Evolutionary conservation across 768 basidiomycete genomes (phyloP).

Genomic region (Exidia glandulosa): DNA sequence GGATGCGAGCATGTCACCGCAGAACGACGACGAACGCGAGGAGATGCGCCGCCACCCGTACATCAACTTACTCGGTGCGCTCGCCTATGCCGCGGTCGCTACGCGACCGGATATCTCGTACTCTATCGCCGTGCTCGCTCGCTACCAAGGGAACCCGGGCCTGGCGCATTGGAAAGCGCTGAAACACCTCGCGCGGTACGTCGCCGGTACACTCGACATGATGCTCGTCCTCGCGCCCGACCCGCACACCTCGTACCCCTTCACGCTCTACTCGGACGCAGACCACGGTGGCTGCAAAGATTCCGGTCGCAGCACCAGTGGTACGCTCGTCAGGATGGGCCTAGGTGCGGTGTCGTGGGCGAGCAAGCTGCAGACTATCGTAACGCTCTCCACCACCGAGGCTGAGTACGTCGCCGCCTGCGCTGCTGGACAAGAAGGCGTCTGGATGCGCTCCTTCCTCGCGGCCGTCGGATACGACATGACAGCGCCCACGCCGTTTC

Average conservation of each 20-base stretch:
- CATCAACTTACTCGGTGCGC: background rate
- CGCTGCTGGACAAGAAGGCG: background rate
- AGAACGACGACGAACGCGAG: constrained; percentile 11
- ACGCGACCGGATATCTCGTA: background rate
- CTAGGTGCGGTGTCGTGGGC: constrained; percentile 13
- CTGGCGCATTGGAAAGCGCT: background rate
- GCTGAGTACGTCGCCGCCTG: background rate
- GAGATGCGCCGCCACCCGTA: background rate
- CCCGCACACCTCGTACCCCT: background rate
- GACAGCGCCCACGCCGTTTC: background rate
- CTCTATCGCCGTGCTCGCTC: background rate
- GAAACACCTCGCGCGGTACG: background rate
- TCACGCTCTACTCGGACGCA: constrained; percentile 17
- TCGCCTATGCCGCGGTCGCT: background rate
- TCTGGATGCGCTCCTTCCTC: background rate
- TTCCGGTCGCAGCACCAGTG: constrained; percentile 20
- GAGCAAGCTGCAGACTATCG: constrained; percentile 13
- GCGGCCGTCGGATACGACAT: background rate
- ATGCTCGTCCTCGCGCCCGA: background rate
- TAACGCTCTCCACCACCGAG: constrained; percentile 17
- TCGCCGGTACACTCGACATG: background rate
- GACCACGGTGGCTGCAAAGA: constrained; percentile 16
- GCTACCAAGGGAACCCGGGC: background rate
- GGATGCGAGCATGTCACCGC: constrained; percentile 3
- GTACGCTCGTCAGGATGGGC: constrained; percentile 15